These are phyloP conservation scores for Ogataea dorogensis DNA, from an alignment of 805 yeast genomes.

Conservation along the genomic window DNA sequence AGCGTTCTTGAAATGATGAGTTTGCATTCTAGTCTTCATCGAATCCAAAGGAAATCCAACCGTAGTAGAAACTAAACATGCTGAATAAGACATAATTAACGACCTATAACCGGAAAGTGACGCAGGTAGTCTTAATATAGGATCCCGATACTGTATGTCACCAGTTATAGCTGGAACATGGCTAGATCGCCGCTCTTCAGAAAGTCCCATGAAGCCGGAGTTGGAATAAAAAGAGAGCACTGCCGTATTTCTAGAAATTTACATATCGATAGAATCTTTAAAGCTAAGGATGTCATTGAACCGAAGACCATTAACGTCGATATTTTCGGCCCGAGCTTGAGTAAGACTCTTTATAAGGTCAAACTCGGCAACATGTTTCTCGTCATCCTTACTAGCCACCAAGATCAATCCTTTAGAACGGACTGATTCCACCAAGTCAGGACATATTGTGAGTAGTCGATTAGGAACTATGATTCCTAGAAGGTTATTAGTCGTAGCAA, in stretches of 20 bases:
- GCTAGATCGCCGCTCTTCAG: constrained; percentile 1
- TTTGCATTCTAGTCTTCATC: constrained; percentile 84
- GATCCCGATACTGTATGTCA: constrained; percentile 42
- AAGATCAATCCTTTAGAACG: constrained; percentile 78
- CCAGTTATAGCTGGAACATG: constrained; percentile 61
- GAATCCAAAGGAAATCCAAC: constrained; percentile 86
- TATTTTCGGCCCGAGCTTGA: constrained; percentile 35
- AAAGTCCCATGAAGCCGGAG: constrained; percentile 4
- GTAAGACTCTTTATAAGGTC: constrained; percentile 5
- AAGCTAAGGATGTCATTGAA: constrained; percentile 64
- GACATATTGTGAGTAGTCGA: constrained; percentile 67
- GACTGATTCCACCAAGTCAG: constrained; percentile 70
- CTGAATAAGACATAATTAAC: constrained; percentile 58
- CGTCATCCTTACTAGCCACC: constrained; percentile 46
- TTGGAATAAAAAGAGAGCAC: constrained; percentile 1
- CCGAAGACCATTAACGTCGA: constrained; percentile 60
- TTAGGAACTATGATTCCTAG: constrained; percentile 80
- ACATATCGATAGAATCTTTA: constrained; percentile 51
- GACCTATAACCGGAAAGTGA: constrained; percentile 51
- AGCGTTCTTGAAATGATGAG: constrained; percentile 60
- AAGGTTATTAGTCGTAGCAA: constrained; percentile 78
- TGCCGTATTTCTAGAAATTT: constrained; percentile 8
- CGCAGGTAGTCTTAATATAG: constrained; percentile 49
- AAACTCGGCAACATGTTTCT: constrained; percentile 7
- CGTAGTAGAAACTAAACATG: constrained; percentile 62